Evolutionary conservation across 2,329 filamentous ascomycete genomes (phyloP), one percentile per base, ranked within the genome.

Genomic region (Xylaria polymorpha): DNA sequence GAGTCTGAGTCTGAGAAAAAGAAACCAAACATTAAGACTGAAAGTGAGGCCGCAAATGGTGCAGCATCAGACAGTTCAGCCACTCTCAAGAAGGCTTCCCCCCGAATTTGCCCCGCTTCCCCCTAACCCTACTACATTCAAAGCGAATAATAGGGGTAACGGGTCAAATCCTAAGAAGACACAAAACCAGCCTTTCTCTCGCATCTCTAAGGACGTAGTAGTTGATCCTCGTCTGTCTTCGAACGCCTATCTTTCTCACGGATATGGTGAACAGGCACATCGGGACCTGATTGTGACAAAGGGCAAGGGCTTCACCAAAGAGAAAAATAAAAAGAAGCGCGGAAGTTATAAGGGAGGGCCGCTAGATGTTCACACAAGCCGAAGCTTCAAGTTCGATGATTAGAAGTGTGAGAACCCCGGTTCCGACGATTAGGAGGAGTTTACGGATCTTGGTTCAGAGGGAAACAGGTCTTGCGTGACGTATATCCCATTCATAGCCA

Each of bases 291-390:
- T 94, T 58, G 88, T 97, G 46, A 98, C 95, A 39, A 93, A 92
- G 80, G 96, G 96, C 77, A 98, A 98, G 84, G 94, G 94, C 4
- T 99, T 99, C 83, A 98, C 95, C 69, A 99, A 99, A 86, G 96
- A 98, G 85, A 99, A 99, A 90, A 99, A 99, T 84, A 99, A 99
- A 87, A 96, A 94, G 87, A 94, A 94, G 87, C 87, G 90, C 75
- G 96, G 96, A 60, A 93, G 91, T 73, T 99, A 97, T 86, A 90
- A 92, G 57, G 96, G 96, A 53, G 96, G 96, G 7, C 82, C 87
- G 61, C 97, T 99, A 76, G 94, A 99, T 79, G 92, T 95, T 62
- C 83, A 86, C 15, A 90, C 91, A 22, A 91, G 92, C 72, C 94
- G 95, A 82, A 92, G 93, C 67, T 92, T 97, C 84, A 98, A 97